Base-by-base conservation (phyloP, 2,329 filamentous ascomycete genomes). In the Monilinia vaccinii-corymbosi region DNA sequence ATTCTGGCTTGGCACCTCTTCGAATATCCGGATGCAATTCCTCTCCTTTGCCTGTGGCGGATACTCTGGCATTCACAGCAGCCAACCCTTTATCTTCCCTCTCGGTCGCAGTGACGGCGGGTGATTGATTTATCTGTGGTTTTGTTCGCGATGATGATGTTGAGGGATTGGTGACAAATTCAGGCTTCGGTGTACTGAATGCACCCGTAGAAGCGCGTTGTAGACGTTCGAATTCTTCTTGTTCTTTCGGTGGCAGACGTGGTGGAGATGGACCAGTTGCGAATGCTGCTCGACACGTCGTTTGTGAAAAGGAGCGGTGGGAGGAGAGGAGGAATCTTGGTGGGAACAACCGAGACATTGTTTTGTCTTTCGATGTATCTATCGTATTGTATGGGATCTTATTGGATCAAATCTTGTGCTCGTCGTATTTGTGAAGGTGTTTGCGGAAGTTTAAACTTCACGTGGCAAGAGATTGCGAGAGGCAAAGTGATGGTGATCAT, bases 191-290 rank as follows among this genome's bases (percentile, higher is more conserved):
- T 68, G 82, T 94, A 76, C 77, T 94, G 75, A 83, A 97, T 64
- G 76, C 94, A 64, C 81, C 90, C 65, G 84, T 95, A 66, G 78
- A 96, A 71, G 80, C 79, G 67, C 83, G 83, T 72, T 97, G 91
- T 4, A 97, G 86, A 46, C 85, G 81, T 75, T 97, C 92, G 73
- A 94, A 96, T 65, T 95, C 83, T 72, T 91, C 89, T 77, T 97
- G 92, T 68, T 96, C 87, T 73, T 89, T 85, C 69, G 91, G 85
- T 8, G 93, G 91, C 13, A 97, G 89, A 52, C 91, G 88, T 0
- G 91, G 92, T 18, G 94, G 94, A 9, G 89, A 76, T 28, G 93
- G 89, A 14, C 78, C 78, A 21, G 76, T 70, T 58, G 75, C 72
- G 74, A 80, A 82, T 66, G 70, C 65, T 64, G 70, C 67, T 65